phyloP scores from a whole-genome alignment of 768 basidiomycete genomes.

The Termitomyces sp. region DNA sequence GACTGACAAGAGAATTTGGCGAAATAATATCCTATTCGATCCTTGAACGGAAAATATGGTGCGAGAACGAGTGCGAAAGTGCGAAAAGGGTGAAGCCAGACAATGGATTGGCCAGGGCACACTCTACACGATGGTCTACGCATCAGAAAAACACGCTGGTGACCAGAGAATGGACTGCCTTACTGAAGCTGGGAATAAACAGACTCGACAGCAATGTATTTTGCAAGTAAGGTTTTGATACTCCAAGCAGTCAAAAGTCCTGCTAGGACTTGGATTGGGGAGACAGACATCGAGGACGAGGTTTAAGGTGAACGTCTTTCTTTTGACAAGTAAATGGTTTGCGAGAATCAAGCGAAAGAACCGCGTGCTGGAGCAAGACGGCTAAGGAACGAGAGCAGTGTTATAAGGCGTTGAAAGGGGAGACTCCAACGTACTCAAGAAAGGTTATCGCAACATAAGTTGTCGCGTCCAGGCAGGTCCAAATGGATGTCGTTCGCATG shows the following conservation, averaged over 20 bases:
- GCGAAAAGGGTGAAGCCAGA: constrained; percentile 29
- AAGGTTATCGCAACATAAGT: too few species aligned
- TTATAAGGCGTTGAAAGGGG: too few species aligned
- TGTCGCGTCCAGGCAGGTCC: too few species aligned
- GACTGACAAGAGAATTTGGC: constrained; percentile 33
- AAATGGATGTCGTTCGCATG: too few species aligned
- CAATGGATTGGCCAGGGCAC: constrained; percentile 16
- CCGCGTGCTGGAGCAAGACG: too few species aligned
- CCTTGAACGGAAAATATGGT: constrained; percentile 29
- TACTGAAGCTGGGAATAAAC: constrained; percentile 9
- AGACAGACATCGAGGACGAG: constrained; percentile 7
- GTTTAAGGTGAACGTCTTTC: background rate
- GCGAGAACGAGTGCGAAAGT: constrained; percentile 22
- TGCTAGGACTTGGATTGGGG: constrained; percentile 7
- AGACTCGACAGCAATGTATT: constrained; percentile 10
- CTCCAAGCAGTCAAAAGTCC: constrained; percentile 12
- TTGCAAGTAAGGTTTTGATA: constrained; percentile 11
- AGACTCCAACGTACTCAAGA: too few species aligned
- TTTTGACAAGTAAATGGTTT: too few species aligned
- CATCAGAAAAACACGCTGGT: background rate
- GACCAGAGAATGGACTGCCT: background rate
- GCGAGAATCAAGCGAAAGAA: background rate
- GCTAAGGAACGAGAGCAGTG: too few species aligned
- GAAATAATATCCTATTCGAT: constrained; percentile 28
- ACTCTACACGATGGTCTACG: background rate